Percentiles rank a stretch among this genome's conserved stretches.
These are phyloP conservation scores for Cutaneotrichosporon sp. DNA, from an alignment of 1,284 basidiomycete species.

Conservation along the genomic window DNA sequence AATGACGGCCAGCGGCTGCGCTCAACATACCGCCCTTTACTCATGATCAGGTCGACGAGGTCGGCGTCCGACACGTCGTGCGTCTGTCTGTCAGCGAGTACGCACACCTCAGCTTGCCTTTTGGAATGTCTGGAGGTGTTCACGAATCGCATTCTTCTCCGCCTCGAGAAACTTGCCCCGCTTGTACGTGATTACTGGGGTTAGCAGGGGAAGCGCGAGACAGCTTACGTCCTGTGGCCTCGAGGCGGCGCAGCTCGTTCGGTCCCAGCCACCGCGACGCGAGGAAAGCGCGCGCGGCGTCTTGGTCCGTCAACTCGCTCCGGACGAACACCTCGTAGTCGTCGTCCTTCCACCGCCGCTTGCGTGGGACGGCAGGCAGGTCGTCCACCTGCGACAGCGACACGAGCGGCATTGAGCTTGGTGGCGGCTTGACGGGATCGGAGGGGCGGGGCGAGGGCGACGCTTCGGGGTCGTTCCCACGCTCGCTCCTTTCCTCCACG, in stretches of 20 bases:
- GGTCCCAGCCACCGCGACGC: slow-evolving; percentile 27
- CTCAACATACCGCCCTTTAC: slow-evolving; percentile 20
- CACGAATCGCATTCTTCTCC: slow-evolving; percentile 27
- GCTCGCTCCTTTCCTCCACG: too few species aligned
- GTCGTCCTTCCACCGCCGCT: neutral
- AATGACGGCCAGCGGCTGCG: slow-evolving; percentile 25
- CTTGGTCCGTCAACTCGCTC: neutral
- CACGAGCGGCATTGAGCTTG: neutral
- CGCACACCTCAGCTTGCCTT: slow-evolving; percentile 10
- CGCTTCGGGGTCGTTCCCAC: too few species aligned
- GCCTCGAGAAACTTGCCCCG: slow-evolving; percentile 31
- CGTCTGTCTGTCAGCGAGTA: neutral
- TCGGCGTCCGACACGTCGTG: slow-evolving; percentile 18
- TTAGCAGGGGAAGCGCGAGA: neutral
- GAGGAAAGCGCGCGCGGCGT: slow-evolving; percentile 28
- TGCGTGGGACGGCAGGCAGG: neutral
- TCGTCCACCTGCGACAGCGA: neutral
- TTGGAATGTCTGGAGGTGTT: slow-evolving; percentile 26
- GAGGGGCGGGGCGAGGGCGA: too few species aligned
- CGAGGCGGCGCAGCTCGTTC: slow-evolving; percentile 28
- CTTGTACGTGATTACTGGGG: slow-evolving; percentile 28
- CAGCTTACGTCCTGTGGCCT: slow-evolving; percentile 21
- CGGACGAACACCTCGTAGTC: slow-evolving; percentile 3
- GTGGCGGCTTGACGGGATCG: neutral
- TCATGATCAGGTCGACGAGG: slow-evolving; percentile 32